A percentile compares a stretch with the other conserved stretches of the same genome.
Conservation (phyloP, 1,284 basidiomycete genomes). For the Ustilago nuda region DNA sequence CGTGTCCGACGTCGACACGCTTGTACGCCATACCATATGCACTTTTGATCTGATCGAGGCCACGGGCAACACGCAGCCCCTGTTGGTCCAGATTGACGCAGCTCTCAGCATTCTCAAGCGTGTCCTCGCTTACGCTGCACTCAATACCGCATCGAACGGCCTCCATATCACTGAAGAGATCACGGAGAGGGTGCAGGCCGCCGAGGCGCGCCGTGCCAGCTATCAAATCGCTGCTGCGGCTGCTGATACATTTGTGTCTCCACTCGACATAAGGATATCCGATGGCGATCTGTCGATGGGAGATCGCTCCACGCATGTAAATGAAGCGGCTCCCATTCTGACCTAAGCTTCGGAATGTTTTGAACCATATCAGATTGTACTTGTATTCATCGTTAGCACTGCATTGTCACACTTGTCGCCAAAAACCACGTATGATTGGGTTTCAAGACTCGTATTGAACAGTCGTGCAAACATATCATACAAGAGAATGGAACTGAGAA, state of each 20-base stretch:
- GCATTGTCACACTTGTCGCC: background rate
- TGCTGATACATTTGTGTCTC: background rate
- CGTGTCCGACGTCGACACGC: slow-evolving; percentile 32
- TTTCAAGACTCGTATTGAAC: slow-evolving; percentile 3
- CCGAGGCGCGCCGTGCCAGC: slow-evolving; percentile 11
- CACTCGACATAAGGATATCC: background rate
- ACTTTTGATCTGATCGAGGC: slow-evolving; percentile 31
- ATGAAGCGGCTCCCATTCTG: slow-evolving; percentile 2
- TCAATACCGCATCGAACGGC: slow-evolving; percentile 14
- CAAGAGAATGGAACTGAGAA: background rate
- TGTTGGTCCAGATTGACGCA: slow-evolving; percentile 14
- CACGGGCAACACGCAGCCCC: slow-evolving; percentile 8
- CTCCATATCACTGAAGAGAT: slow-evolving; percentile 20
- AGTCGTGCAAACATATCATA: background rate
- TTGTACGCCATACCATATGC: slow-evolving; percentile 28
- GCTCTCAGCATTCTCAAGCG: slow-evolving; percentile 34
- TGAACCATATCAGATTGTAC: background rate
- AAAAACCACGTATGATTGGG: background rate
- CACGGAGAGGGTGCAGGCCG: slow-evolving; percentile 8
- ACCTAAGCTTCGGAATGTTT: background rate
- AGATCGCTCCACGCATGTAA: background rate
- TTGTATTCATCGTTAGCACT: slow-evolving; percentile 1
- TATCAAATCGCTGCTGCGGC: background rate
- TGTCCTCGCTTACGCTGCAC: slow-evolving; percentile 14
- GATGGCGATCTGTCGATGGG: background rate